phyloP scores from a whole-genome alignment of 441 rosid species.

The Gossypium gossypioides region DNA sequence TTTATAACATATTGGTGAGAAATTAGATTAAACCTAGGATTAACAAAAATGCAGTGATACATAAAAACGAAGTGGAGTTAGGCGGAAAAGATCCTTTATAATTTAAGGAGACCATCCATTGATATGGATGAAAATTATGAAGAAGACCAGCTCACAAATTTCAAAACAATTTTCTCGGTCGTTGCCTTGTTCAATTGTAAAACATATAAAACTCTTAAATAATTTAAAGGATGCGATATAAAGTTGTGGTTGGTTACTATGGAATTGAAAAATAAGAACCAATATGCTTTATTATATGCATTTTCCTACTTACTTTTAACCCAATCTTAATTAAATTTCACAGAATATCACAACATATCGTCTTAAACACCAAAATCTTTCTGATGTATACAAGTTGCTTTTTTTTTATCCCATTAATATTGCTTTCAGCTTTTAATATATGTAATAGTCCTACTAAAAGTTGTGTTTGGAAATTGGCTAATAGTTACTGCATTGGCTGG shows the following conservation, averaged over 20 bases:
- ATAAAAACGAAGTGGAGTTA: not conserved
- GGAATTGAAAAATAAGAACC: not conserved
- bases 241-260: not conserved
- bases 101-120: not conserved
- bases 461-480: too few relatives aligned
- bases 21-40: not conserved
- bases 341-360: not conserved
- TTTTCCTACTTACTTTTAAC: not conserved
- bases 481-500: too few relatives aligned
- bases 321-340: not conserved
- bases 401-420: not conserved
- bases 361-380: not conserved
- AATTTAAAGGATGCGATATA: not conserved
- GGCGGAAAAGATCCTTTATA: not conserved
- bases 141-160: not conserved
- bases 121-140: not conserved
- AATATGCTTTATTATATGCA: not conserved
- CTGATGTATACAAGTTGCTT: not conserved
- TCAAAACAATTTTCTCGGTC: not conserved
- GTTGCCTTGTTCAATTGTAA: not conserved
- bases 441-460: not conserved
- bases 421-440: not conserved
- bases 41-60: not conserved
- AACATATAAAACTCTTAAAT: not conserved
- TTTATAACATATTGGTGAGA: not conserved